These are phyloP conservation scores for Zanthoxylum bungeanum DNA, from an alignment of 345 rosid species.

Conservation along the genomic window DNA sequence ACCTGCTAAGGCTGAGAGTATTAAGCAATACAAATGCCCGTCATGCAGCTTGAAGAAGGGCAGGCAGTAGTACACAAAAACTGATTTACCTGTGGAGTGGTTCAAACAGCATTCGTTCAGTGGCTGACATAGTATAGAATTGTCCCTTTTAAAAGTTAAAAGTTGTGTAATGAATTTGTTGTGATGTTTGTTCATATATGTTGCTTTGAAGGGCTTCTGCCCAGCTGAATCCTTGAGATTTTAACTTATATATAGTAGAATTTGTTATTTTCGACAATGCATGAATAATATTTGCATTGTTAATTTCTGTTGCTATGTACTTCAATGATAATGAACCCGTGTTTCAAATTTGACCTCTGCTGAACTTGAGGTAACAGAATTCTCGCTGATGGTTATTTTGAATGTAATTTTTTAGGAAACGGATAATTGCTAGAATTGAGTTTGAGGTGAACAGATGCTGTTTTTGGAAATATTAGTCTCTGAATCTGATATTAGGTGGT, in stretches of 20 bases:
- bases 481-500: constrained; percentile 8
- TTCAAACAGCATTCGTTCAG: not conserved
- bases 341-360: not conserved
- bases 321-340: not conserved
- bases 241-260: constrained; percentile 24
- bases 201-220: constrained; percentile 19
- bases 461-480: not conserved
- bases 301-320: not conserved
- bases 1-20: constrained; percentile 76
- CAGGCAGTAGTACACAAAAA: constrained; percentile 36
- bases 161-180: constrained; percentile 19
- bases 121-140: constrained; percentile 24
- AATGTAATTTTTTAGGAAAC: not conserved
- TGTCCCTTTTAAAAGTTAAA: constrained; percentile 4
- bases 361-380: not conserved
- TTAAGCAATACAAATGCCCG: constrained; percentile 87
- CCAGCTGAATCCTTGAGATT: constrained; percentile 20
- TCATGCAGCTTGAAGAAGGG: constrained; percentile 76
- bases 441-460: not conserved
- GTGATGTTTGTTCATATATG: constrained; percentile 28
- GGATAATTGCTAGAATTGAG: too few species aligned
- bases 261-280: constrained; percentile 18
- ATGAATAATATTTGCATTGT: constrained; percentile 1
- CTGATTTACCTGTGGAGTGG: not conserved
- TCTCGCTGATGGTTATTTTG: not conserved